phyloP scores from a whole-genome alignment of 805 yeast species.

The Wickerhamiella kazuoi region DNA sequence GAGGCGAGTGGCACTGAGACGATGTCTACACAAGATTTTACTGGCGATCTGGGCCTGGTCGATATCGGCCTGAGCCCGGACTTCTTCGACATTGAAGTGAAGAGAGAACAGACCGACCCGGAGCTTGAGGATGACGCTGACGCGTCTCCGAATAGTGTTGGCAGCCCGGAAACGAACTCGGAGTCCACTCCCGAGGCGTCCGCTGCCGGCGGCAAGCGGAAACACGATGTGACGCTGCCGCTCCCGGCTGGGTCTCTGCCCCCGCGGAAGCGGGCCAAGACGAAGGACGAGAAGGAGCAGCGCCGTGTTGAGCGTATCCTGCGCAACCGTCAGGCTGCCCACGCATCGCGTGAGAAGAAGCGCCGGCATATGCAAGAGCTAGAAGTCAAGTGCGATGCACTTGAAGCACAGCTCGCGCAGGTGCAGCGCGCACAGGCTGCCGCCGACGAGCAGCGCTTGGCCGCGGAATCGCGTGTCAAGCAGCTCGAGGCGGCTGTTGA shows the following conservation, averaged over 20 bases:
- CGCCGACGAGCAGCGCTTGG: conserved; percentile 5
- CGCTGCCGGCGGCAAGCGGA: conserved; percentile 17
- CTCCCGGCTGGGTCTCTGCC: conserved; percentile 40
- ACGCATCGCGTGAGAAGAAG: conserved; percentile 92
- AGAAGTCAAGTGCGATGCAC: conserved; percentile 33
- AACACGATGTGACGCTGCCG: conserved; percentile 19
- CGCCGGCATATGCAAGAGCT: conserved; percentile 76
- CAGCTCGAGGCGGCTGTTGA: conserved; percentile 13
- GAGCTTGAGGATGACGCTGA: not conserved
- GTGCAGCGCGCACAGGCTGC: conserved; percentile 8
- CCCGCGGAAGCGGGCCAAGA: conserved; percentile 92
- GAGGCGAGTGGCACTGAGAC: conserved; percentile 1
- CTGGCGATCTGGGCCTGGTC: not conserved
- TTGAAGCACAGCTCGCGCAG: conserved; percentile 10
- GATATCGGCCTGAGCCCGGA: not conserved
- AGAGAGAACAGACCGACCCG: not conserved
- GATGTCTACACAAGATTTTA: not conserved
- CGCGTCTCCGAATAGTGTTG: not conserved
- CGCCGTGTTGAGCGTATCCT: conserved; percentile 82
- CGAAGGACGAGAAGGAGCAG: conserved; percentile 93
- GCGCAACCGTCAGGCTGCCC: conserved; percentile 93
- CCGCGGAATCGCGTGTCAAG: conserved; percentile 9
- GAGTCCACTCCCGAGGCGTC: not conserved
- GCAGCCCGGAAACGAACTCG: no score
- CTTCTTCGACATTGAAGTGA: not conserved